phyloP scores from a whole-genome alignment of 1,284 basidiomycete genomes.

The Cryptococcus sp. region DNA sequence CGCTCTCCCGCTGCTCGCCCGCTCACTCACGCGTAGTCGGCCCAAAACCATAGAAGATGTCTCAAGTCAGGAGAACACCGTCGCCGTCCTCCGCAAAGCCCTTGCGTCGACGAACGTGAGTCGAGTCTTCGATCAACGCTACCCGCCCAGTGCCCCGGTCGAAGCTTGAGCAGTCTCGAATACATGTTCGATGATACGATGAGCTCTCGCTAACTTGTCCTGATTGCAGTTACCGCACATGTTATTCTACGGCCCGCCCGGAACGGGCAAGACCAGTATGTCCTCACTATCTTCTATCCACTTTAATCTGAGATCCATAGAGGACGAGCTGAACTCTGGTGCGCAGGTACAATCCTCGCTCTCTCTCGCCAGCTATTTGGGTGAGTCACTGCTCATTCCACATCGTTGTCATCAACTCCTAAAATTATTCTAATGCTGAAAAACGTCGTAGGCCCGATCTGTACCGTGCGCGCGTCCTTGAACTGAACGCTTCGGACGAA shows the following conservation, averaged over 20 bases:
- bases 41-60: slow-evolving; percentile 98
- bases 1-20: background rate
- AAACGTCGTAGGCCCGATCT: slow-evolving; percentile 75
- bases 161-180: background rate
- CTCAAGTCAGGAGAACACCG: slow-evolving; percentile 94
- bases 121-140: background rate
- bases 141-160: no score
- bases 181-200: background rate
- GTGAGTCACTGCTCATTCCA: slow-evolving; percentile 54
- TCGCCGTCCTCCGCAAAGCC: slow-evolving; percentile 87
- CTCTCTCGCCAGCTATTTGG: slow-evolving; percentile 93
- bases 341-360: slow-evolving; percentile 78
- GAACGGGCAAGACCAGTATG: slow-evolving; percentile 92
- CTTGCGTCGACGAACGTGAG: slow-evolving; percentile 87
- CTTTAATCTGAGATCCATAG: background rate
- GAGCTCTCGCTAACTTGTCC: background rate
- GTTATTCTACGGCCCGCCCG: slow-evolving; percentile 99
- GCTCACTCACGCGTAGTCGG: slow-evolving; percentile 62
- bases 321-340: background rate
- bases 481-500: slow-evolving; percentile 99
- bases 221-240: slow-evolving; percentile 88
- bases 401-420: background rate
- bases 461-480: slow-evolving; percentile 88
- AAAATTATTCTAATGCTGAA: background rate
- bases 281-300: background rate